Conservation (phyloP, 2,329 filamentous ascomycete species). For the Stylonectria norvegica region DNA sequence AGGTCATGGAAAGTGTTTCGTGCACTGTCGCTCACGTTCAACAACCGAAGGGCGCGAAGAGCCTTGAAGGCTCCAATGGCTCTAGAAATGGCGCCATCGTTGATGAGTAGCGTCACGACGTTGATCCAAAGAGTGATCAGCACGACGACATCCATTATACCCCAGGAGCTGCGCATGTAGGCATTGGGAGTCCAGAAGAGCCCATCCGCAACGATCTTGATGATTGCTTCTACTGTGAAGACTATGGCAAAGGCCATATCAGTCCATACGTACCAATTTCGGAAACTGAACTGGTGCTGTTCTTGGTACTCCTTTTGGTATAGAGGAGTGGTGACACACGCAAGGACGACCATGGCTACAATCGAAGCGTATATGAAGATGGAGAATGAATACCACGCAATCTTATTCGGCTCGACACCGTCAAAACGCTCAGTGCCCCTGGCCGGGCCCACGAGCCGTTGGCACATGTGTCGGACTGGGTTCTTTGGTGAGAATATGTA, state of each 20-base stretch:
- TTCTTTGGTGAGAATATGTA: slow-evolving; percentile 82
- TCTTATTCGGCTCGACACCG: slow-evolving; percentile 82
- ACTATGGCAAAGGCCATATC: slow-evolving; percentile 85
- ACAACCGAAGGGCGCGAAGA: slow-evolving; percentile 79
- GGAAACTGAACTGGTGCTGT: slow-evolving; percentile 53
- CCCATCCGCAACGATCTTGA: slow-evolving; percentile 94
- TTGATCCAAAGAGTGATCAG: slow-evolving; percentile 94
- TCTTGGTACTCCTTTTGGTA: slow-evolving; percentile 87
- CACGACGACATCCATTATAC: slow-evolving; percentile 89
- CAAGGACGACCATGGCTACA: slow-evolving; percentile 94
- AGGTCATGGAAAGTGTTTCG: slow-evolving; percentile 95
- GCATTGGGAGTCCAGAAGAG: slow-evolving; percentile 97
- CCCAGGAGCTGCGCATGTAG: slow-evolving; percentile 95
- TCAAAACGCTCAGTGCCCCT: slow-evolving; percentile 83
- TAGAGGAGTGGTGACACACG: slow-evolving; percentile 88
- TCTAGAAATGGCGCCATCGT: slow-evolving; percentile 80
- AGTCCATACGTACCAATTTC: slow-evolving; percentile 93
- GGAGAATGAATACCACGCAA: slow-evolving; percentile 90
- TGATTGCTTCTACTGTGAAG: slow-evolving; percentile 79
- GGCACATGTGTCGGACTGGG: slow-evolving; percentile 75
- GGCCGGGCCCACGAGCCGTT: slow-evolving; percentile 86
- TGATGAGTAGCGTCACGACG: slow-evolving; percentile 75
- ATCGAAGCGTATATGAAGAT: slow-evolving; percentile 92
- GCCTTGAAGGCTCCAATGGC: slow-evolving; percentile 97
- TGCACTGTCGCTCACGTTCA: slow-evolving; percentile 95